Conservation (phyloP, 2,329 filamentous ascomycete genomes). For the Colletotrichum gloeosporioides region DNA sequence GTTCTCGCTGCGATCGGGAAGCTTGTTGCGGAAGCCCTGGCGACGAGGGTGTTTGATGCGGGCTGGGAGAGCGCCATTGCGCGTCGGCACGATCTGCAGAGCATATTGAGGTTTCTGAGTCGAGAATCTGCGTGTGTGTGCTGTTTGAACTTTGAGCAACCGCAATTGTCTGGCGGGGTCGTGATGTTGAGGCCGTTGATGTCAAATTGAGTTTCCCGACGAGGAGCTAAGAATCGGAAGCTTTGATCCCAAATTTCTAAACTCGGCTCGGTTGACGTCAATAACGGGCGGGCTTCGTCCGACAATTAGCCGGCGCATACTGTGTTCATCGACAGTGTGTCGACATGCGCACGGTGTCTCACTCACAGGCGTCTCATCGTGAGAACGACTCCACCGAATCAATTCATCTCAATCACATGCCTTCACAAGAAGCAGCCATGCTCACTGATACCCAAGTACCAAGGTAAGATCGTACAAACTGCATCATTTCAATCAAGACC, state of each 20-base stretch:
- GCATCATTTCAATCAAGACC: neutral
- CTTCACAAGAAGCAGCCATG: neutral
- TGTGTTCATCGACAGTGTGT: neutral
- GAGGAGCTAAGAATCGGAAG: neutral
- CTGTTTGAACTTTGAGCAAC: neutral
- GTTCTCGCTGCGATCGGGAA: conserved; percentile 49
- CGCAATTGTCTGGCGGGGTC: neutral
- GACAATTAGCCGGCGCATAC: neutral
- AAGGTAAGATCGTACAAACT: neutral
- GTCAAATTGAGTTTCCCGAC: neutral
- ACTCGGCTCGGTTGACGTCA: conserved; percentile 15
- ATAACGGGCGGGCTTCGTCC: neutral
- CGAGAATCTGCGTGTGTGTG: neutral
- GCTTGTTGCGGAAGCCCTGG: conserved; percentile 30
- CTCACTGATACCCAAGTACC: neutral
- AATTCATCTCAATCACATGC: neutral
- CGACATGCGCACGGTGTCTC: neutral
- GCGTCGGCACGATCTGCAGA: conserved; percentile 23
- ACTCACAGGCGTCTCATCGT: neutral
- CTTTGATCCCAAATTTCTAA: conserved; percentile 4
- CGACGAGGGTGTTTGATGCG: neutral
- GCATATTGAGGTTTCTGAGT: neutral
- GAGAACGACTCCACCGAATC: neutral
- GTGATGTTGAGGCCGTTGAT: neutral
- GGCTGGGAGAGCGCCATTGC: conserved; percentile 14